Evolutionary conservation across 2,329 filamentous ascomycete species (phyloP), one percentile per base, ranked within the genome.

Genomic region (Ambrosiella xylebori): DNA sequence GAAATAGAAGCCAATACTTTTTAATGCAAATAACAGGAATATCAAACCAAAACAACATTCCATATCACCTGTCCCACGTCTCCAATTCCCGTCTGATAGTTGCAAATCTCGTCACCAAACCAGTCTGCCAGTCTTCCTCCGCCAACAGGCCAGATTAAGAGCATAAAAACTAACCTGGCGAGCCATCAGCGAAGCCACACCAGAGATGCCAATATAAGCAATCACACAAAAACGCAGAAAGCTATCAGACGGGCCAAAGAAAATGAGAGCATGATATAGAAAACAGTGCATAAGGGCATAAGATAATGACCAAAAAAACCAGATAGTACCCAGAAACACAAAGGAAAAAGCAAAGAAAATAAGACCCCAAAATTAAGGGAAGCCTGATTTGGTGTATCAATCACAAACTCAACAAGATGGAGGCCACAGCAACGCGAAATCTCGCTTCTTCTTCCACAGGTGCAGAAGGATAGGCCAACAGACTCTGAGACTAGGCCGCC

Each of bases 311-410:
- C 13, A 68, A 68, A 37, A 37, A 56, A 7, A 35, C 55, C 44
- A 47, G 55, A 53, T 4, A 54, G 41, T 27, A 59, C n/a, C 41
- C 41, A 56, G 38, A 17, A 59, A 59, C 15, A 47, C 7, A 54
- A 55, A 47, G 66, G 66, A 66, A 68, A 68, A 64, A 54, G 57
- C 59, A 67, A 68, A 68, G 64, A 62, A 62, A 63, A 62, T 57
- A 40, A 66, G 66, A 68, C 68, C 64, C 54, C 57, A 59, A 66
- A 68, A 68, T 63, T 61, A 62, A 62, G 60, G 60, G 47, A 53
- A 54, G 45, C 12, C 17, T 2, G 19, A 51, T 61, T 60, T 61
- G 64, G 68, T 69, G 17, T 17, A 45, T 15, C 11, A 56, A 57
- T 47, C n/a, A 15, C 13, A 47, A 47, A 47, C n/a, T 1, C 8